Evolutionary conservation across 208 protist genomes (phyloP).

Genomic region (Acanthamoeba healyi): DNA sequence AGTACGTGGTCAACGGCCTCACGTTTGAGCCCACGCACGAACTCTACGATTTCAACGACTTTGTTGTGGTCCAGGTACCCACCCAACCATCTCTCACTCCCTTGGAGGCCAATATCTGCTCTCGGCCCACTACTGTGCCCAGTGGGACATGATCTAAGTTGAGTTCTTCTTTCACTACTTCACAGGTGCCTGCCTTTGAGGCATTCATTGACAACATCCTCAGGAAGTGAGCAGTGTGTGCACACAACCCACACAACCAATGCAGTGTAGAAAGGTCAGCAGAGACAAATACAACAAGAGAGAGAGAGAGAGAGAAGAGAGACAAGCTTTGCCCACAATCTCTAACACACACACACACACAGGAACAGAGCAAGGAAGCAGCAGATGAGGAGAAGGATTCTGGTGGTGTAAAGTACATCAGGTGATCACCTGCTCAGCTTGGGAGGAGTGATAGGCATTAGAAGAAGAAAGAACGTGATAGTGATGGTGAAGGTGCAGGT

Average conservation of each 20-base stretch:
- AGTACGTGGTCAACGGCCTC: slow-evolving; percentile 60
- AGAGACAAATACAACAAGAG: neutral
- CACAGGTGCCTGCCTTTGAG: slow-evolving; percentile 5
- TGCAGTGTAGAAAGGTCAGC: neutral
- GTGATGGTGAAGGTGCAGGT: too few relatives aligned
- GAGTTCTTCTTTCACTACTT: neutral
- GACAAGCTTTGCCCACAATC: too few relatives aligned
- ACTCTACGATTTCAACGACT: slow-evolving; percentile 68
- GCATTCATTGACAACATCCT: neutral
- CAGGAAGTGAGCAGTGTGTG: neutral
- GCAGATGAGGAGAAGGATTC: too few relatives aligned
- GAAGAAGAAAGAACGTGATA: too few relatives aligned
- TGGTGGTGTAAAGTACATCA: too few relatives aligned
- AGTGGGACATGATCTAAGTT: too few relatives aligned
- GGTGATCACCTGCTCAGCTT: too few relatives aligned
- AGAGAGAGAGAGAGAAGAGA: too few relatives aligned
- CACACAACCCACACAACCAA: neutral
- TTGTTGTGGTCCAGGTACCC: slow-evolving; percentile 34
- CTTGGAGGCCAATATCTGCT: neutral
- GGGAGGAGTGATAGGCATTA: too few relatives aligned
- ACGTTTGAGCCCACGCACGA: slow-evolving; percentile 30
- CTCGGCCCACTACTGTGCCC: neutral
- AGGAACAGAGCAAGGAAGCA: too few relatives aligned
- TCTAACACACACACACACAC: too few relatives aligned
- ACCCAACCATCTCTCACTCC: neutral